Conservation (phyloP, 805 yeast species). For the Ogataea ganodermae region DNA sequence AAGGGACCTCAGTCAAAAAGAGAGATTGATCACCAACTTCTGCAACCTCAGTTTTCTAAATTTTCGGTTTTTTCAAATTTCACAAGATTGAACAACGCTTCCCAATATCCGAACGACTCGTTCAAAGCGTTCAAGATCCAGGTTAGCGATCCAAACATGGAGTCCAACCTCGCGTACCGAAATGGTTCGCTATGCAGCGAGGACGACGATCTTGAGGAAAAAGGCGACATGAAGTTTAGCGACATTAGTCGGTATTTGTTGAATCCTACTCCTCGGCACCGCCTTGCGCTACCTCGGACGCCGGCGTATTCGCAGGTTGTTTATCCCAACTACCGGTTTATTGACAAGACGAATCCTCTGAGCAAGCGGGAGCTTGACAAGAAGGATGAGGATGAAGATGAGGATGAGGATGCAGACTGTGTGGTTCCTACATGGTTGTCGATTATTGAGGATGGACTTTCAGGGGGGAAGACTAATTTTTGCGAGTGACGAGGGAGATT, state of each 20-base stretch:
- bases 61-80: constrained; percentile 19
- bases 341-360: neutral
- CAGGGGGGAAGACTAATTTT: constrained; percentile 4
- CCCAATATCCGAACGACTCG: constrained; percentile 6
- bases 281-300: constrained; percentile 13
- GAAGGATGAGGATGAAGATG: constrained; percentile 1
- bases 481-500: constrained; percentile 7
- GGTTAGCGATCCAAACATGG: constrained; percentile 25
- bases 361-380: constrained; percentile 7
- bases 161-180: constrained; percentile 20
- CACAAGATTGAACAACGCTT: constrained; percentile 11
- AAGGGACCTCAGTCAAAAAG: constrained; percentile 8
- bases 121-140: constrained; percentile 30
- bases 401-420: constrained; percentile 3
- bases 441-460: constrained; percentile 9
- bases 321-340: constrained; percentile 18
- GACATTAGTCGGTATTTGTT: constrained; percentile 8
- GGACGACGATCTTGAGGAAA: constrained; percentile 10
- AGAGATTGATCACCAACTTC: constrained; percentile 6
- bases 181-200: constrained; percentile 21
- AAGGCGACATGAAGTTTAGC: constrained; percentile 8
- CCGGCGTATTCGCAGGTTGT: constrained; percentile 25
- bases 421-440: constrained; percentile 11
- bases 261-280: neutral
- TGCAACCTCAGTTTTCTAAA: constrained; percentile 21